Conservation (phyloP, 2,329 filamentous ascomycete species). For the Lasiodiplodia sp. region DNA sequence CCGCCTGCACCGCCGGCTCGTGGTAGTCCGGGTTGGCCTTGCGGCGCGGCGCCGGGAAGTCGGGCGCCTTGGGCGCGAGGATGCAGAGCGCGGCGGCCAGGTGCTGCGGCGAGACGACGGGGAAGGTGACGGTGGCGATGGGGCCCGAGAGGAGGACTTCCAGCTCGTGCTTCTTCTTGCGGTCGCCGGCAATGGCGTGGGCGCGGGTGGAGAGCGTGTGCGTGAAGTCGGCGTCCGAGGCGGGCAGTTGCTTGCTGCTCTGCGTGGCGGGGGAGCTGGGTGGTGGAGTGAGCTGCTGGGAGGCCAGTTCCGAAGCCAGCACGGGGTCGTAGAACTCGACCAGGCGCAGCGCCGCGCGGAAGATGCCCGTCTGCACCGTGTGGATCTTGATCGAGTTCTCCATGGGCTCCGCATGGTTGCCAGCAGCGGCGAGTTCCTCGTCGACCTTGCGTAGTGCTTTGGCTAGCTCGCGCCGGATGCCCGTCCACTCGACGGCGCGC, state of each 20-base stretch:
- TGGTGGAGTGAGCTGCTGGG: slow-evolving; percentile 32
- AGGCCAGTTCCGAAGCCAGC: slow-evolving; percentile 34
- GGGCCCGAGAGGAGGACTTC: slow-evolving; percentile 82
- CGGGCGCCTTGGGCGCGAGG: slow-evolving; percentile 72
- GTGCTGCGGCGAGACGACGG: slow-evolving; percentile 81
- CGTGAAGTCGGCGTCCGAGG: slow-evolving; percentile 45
- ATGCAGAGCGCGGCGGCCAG: slow-evolving; percentile 81
- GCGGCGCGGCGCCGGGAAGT: slow-evolving; percentile 80
- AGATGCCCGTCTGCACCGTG: slow-evolving; percentile 87
- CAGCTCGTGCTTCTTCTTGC: slow-evolving; percentile 66
- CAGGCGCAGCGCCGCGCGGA: slow-evolving; percentile 82
- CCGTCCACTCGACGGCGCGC: slow-evolving; percentile 75
- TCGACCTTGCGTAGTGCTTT: slow-evolving; percentile 70
- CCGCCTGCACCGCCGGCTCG: slow-evolving; percentile 79
- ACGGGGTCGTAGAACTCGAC: slow-evolving; percentile 75
- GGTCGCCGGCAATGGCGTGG: slow-evolving; percentile 57
- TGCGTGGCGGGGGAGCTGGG: slow-evolving; percentile 43
- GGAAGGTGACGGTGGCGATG: slow-evolving; percentile 80
- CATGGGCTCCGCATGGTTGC: slow-evolving; percentile 49
- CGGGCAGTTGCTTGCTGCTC: slow-evolving; percentile 43
- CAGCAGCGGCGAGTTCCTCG: slow-evolving; percentile 66
- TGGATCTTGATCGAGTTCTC: slow-evolving; percentile 75
- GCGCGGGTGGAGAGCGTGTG: slow-evolving; percentile 67
- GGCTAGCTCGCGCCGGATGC: slow-evolving; percentile 73
- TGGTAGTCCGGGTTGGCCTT: slow-evolving; percentile 81